Evolutionary conservation across 164 flowering plant genomes (phyloP).

Genomic region (Sedum album): DNA sequence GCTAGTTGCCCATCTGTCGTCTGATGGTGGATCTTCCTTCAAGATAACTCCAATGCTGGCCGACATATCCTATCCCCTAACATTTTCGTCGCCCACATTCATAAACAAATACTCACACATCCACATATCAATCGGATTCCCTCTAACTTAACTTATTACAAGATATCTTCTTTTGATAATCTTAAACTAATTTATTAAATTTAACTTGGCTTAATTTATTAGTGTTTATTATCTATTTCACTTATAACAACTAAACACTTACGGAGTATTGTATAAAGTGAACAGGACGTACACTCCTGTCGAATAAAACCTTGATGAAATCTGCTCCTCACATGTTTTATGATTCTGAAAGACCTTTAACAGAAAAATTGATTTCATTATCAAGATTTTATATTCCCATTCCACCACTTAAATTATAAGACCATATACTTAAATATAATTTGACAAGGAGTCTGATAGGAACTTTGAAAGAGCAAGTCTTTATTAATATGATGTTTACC

Average conservation of each 20-base stretch:
- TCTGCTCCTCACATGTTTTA: background rate
- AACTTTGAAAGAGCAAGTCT: background rate
- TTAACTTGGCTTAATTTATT: too few species aligned
- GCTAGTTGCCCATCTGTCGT: slow-evolving; percentile 32
- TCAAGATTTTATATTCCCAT: background rate
- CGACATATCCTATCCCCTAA: background rate
- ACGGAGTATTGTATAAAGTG: background rate
- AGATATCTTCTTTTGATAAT: too few species aligned
- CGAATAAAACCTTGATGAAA: background rate
- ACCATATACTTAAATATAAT: background rate
- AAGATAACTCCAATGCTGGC: slow-evolving; percentile 4
- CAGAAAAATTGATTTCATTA: background rate
- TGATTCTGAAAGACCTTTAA: slow-evolving; percentile 2
- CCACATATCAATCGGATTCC: background rate
- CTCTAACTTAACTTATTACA: background rate
- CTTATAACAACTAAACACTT: too few species aligned
- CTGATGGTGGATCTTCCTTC: slow-evolving; percentile 41
- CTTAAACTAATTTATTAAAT: too few species aligned
- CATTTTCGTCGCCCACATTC: slow-evolving; percentile 1
- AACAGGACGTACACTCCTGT: background rate
- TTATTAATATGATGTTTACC: background rate
- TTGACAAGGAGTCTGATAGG: background rate
- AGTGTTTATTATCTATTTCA: too few species aligned
- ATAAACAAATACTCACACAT: background rate
- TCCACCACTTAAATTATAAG: background rate